These are phyloP conservation scores for Chlamydomonas schloesseri DNA, from an alignment of 139 green algal genomes.

Conservation along the genomic window DNA sequence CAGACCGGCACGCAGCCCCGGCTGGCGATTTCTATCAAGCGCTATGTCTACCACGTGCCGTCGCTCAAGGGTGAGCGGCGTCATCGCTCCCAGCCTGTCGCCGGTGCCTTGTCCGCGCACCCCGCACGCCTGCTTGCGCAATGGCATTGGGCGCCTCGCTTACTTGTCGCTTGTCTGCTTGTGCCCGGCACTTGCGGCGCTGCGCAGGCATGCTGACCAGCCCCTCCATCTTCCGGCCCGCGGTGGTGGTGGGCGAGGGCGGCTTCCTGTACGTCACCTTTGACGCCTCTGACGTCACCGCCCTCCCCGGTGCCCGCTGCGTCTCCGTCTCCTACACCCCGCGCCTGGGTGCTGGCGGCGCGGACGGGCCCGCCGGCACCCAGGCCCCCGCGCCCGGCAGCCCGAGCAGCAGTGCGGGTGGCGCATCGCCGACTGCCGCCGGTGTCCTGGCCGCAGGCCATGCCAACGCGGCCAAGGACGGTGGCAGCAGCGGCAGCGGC, in stretches of 20 bases:
- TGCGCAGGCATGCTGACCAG: constrained; percentile 25
- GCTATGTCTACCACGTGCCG: constrained; percentile 35
- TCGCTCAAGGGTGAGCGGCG: constrained; percentile 5
- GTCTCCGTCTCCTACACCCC: constrained; percentile 23
- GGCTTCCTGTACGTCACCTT: constrained; percentile 49
- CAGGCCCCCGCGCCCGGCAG: no score
- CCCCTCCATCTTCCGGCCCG: constrained; percentile 31
- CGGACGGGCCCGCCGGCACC: background rate
- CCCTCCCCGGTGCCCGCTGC: constrained; percentile 3
- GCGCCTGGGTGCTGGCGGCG: background rate
- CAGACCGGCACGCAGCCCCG: constrained; percentile 2
- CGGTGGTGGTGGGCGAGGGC: constrained; percentile 21
- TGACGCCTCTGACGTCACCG: constrained; percentile 28
- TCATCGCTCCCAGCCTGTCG: no score
- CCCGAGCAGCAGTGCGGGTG: background rate
- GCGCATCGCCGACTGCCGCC: no score
- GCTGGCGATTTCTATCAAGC: constrained; percentile 32
- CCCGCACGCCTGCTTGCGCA: no score
- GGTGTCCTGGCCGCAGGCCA: no score
- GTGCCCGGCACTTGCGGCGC: background rate
- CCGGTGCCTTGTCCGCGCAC: no score
- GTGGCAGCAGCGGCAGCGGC: background rate
- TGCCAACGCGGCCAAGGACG: background rate
- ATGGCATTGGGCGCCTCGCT: no score
- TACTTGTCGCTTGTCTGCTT: no score